Evolutionary conservation across 106 monocot species (phyloP), one percentile per base, ranked within the genome.

Genomic region (Platanthera guangdongensis): DNA sequence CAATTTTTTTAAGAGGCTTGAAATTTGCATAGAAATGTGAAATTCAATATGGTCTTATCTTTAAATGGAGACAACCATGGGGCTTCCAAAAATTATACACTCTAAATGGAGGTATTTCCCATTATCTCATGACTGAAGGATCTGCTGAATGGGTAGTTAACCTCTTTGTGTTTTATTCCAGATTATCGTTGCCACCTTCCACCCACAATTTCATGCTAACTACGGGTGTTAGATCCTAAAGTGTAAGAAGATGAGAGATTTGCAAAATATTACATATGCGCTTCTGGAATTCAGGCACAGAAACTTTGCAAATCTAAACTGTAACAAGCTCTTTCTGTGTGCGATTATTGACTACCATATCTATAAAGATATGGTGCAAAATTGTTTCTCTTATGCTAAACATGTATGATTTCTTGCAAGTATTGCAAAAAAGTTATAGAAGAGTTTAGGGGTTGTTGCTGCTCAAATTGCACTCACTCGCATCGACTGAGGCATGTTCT

Each of bases 281-380:
- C n/a, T n/a, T n/a, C n/a, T 52, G 30, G 91, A 91, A 49, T 80
- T 97, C 74, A 85, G 84, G 76, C 96, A 97, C 39, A 84, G 96
- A 25, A 97, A 97, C 78, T 97, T 93, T 76, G 93, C 93, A 50
- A 97, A 93, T 85, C 51, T 91, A 50, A 93, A 97, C 45, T 97
- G 96, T 91, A 97, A 97, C 71, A 76, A 78, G 8, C 93, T 97
- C 64, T 93, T 89, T 81, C 67, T 97, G 96, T 97, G 71, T 82
- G 93, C 82, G 45, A 8, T 8, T 49, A 18, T 25, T 72, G 7
- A 57, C 28, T 30, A 8, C 28, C 49, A 62, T 10, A 47, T 10
- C 7, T 25, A 5, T 5, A 47, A 28, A 11, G 16, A 71, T 32
- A 52, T 78, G 60, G 59, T 51, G 57, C 11, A 21, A 19, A 52